A percentile compares a stretch with the other conserved stretches of the same genome.
These are phyloP conservation scores for Tetrapisispora namnaoensis DNA, from an alignment of 805 yeast species.

Conservation along the genomic window DNA sequence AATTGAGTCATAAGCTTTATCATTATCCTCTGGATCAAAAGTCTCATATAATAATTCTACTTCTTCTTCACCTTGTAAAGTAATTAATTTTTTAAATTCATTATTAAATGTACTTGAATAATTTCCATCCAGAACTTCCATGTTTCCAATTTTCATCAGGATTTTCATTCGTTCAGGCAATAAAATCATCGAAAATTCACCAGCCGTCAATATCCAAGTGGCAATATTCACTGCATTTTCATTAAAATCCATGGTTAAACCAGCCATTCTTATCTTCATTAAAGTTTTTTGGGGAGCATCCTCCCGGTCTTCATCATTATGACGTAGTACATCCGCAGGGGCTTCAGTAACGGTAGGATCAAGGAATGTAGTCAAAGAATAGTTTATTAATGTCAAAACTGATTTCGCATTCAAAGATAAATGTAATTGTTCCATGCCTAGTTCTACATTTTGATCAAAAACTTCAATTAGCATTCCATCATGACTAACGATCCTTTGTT, in stretches of 20 bases:
- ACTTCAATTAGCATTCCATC: conserved; percentile 47
- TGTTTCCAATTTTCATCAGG: conserved; percentile 62
- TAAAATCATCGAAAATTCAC: conserved; percentile 53
- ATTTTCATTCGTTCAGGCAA: conserved; percentile 73
- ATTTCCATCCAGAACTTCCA: conserved; percentile 60
- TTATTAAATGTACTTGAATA: conserved; percentile 53
- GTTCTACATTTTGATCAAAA: conserved; percentile 64
- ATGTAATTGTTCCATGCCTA: conserved; percentile 70
- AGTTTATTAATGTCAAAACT: conserved; percentile 67
- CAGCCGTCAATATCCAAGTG: conserved; percentile 64
- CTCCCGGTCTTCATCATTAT: conserved; percentile 47
- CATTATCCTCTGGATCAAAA: conserved; percentile 44
- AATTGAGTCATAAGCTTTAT: conserved; percentile 36
- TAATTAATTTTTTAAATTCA: conserved; percentile 51
- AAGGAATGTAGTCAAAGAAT: conserved; percentile 76
- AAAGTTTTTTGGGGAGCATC: conserved; percentile 66
- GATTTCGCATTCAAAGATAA: conserved; percentile 71
- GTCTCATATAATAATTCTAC: conserved; percentile 84
- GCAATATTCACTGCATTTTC: conserved; percentile 81
- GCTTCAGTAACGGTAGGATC: conserved; percentile 60
- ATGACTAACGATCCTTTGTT: conserved; percentile 48
- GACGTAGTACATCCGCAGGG: conserved; percentile 63
- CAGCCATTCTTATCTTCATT: conserved; percentile 57
- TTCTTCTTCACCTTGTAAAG: conserved; percentile 65
- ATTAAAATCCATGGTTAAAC: conserved; percentile 64